A percentile compares a stretch with the other conserved stretches of the same genome.
Conservation (phyloP, 2,329 filamentous ascomycete species). For the Teratosphaeria viscida region DNA sequence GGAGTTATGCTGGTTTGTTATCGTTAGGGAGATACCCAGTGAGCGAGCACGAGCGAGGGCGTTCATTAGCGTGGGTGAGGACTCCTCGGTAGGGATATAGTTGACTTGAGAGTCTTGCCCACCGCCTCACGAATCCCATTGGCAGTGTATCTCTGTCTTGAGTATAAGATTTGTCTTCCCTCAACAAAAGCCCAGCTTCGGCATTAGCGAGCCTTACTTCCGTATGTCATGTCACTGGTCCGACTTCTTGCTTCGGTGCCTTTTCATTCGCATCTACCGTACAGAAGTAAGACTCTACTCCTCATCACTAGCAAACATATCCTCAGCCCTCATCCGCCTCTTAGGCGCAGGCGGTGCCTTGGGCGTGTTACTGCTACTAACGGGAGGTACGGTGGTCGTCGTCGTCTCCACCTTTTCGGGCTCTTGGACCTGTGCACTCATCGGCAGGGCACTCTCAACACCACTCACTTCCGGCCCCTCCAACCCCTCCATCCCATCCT, state of each 20-base stretch:
- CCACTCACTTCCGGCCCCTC: slow-evolving; percentile 32
- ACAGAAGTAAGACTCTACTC: slow-evolving; percentile 17
- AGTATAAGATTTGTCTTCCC: too few species aligned
- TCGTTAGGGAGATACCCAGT: neutral
- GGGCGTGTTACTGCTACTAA: neutral
- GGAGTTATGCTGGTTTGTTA: neutral
- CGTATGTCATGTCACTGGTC: too few species aligned
- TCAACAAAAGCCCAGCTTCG: too few species aligned
- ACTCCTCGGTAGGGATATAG: neutral
- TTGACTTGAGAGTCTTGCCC: neutral
- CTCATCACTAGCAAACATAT: slow-evolving; percentile 75
- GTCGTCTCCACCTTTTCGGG: slow-evolving; percentile 2
- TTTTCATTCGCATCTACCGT: neutral
- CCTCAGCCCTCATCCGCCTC: slow-evolving; percentile 63
- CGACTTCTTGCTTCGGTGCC: too few species aligned
- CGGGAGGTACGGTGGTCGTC: neutral
- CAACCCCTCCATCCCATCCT: slow-evolving; percentile 33
- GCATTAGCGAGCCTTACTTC: too few species aligned
- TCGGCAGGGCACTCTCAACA: slow-evolving; percentile 6
- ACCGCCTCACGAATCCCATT: neutral
- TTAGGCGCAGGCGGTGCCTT: slow-evolving; percentile 19
- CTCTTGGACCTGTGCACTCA: slow-evolving; percentile 35
- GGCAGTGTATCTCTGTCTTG: neutral
- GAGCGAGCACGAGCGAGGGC: neutral
- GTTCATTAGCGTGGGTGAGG: neutral